A percentile compares a stretch with the other conserved stretches of the same genome.
Conservation (phyloP, 768 basidiomycete genomes). For the Sporobolomyces phaffii region DNA sequence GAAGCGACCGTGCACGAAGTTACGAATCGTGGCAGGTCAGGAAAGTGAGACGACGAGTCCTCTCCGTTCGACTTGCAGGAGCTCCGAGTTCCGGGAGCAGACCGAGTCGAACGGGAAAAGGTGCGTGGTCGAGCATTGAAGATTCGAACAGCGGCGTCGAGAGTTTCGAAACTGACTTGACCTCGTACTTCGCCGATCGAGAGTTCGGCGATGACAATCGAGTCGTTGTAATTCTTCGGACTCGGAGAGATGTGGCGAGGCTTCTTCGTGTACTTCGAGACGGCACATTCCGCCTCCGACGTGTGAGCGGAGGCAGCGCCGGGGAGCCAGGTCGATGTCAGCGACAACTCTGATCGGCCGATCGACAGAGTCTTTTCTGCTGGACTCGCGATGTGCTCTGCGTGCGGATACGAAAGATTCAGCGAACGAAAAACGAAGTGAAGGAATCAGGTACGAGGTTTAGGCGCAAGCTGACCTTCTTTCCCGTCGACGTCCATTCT, state of each 20-base stretch:
- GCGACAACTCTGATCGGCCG: constrained; percentile 12
- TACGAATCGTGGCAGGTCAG: constrained; percentile 20
- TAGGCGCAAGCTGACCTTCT: constrained; percentile 23
- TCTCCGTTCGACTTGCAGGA: too few species aligned
- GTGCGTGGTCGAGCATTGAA: constrained; percentile 14
- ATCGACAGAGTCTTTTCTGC: constrained; percentile 28
- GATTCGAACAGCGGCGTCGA: constrained; percentile 31
- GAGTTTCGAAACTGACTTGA: constrained; percentile 25
- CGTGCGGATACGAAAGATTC: neutral
- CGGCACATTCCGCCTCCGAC: neutral
- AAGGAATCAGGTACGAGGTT: too few species aligned
- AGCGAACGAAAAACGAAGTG: too few species aligned
- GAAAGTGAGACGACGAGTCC: neutral
- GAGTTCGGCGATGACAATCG: constrained; percentile 14
- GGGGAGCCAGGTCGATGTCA: constrained; percentile 35
- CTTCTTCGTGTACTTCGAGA: constrained; percentile 2
- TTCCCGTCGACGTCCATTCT: constrained; percentile 14
- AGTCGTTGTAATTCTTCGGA: constrained; percentile 24
- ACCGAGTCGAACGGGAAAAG: neutral
- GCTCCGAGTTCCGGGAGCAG: neutral
- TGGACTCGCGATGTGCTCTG: constrained; percentile 19
- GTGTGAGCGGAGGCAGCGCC: neutral
- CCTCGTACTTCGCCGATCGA: constrained; percentile 25
- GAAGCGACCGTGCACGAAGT: constrained; percentile 4
- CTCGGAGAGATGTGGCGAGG: neutral